Conservation (phyloP, 2,329 filamentous ascomycete species). For the Knufia fluminis region DNA sequence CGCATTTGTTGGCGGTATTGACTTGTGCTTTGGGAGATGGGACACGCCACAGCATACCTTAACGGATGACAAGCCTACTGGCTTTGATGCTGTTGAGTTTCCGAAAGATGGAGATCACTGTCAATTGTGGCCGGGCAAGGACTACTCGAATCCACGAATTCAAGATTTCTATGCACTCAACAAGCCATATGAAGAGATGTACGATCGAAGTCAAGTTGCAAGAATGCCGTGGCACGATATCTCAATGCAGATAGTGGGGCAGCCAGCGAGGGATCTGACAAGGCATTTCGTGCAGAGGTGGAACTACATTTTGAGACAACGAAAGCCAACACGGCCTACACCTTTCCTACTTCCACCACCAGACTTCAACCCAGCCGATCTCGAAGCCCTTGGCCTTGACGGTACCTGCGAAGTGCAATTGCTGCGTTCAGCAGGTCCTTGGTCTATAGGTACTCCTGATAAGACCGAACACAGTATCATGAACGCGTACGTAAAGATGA, state of each 20-base stretch:
- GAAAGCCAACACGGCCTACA: constrained; percentile 85
- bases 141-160: constrained; percentile 93
- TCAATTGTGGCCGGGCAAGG: constrained; percentile 93
- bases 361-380: constrained; percentile 76
- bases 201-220: constrained; percentile 77
- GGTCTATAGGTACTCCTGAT: constrained; percentile 80
- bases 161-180: constrained; percentile 90
- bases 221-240: constrained; percentile 99
- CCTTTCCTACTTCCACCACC: constrained; percentile 89
- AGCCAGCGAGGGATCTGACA: constrained; percentile 86
- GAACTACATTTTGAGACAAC: constrained; percentile 90
- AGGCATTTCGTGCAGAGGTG: constrained; percentile 95
- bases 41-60: constrained; percentile 89
- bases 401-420: constrained; percentile 97
- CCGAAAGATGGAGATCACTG: constrained; percentile 89
- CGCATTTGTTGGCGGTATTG: constrained; percentile 89
- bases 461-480: constrained; percentile 90
- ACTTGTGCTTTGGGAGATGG: constrained; percentile 95
- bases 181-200: constrained; percentile 98
- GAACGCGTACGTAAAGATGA: constrained; percentile 89
- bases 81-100: constrained; percentile 68
- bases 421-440: constrained; percentile 75
- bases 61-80: constrained; percentile 87
- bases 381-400: constrained; percentile 77
- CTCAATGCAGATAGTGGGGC: constrained; percentile 92